phyloP scores from a whole-genome alignment of 305 asterid genomes.

The Fraxinus dipetala region DNA sequence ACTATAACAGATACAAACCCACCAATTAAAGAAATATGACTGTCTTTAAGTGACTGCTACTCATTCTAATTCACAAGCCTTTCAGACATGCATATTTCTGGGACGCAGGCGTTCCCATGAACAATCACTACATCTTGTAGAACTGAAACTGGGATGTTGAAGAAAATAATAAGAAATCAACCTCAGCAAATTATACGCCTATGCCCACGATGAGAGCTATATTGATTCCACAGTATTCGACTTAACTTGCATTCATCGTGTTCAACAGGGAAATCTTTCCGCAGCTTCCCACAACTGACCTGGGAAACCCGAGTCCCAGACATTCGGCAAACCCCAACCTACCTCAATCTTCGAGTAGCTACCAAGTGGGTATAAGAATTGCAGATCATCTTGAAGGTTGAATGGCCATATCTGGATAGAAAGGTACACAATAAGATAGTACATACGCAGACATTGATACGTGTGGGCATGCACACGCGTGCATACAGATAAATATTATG shows the following conservation, averaged over 20 bases:
- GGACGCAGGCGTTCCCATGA: neutral
- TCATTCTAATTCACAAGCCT: neutral
- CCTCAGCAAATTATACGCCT: neutral
- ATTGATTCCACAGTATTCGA: neutral
- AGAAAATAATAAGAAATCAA: neutral
- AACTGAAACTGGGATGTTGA: neutral
- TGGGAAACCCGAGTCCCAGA: neutral
- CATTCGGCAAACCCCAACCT: neutral
- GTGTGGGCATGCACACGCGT: neutral
- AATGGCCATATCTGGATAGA: conserved; percentile 4
- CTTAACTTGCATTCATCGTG: neutral
- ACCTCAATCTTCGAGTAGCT: neutral
- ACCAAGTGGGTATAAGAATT: neutral
- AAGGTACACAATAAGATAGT: neutral
- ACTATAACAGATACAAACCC: neutral
- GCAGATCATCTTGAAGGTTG: neutral
- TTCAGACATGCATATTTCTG: neutral
- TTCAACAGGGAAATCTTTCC: neutral
- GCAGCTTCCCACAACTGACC: neutral
- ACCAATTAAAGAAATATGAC: conserved; percentile 1
- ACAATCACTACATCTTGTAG: neutral
- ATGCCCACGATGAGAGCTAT: neutral
- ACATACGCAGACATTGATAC: neutral
- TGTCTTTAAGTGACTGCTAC: neutral
- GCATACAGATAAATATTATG: conserved; percentile 18